Evolutionary conservation across 1,284 basidiomycete genomes (phyloP).

Genomic region (Sporisorium graminicola): DNA sequence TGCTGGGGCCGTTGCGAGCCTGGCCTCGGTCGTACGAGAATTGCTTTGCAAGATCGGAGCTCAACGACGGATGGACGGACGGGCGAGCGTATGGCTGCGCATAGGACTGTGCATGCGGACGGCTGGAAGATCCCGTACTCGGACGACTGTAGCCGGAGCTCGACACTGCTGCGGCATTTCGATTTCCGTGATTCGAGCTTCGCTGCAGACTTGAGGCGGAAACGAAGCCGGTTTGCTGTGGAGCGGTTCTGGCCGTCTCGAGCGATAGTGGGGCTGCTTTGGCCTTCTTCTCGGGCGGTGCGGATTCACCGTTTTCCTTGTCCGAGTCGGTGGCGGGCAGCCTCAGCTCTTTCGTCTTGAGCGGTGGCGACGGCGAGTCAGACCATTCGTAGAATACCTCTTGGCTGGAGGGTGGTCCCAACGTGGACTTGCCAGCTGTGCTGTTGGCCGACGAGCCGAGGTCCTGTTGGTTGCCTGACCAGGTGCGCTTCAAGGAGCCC

Average conservation of each 20-base stretch:
- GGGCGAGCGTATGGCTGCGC: background rate
- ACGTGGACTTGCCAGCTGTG: constrained; percentile 3
- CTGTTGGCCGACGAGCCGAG: constrained; percentile 31
- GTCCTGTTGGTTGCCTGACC: constrained; percentile 56
- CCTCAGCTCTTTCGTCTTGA: background rate
- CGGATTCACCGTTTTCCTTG: constrained; percentile 32
- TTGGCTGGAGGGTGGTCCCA: constrained; percentile 23
- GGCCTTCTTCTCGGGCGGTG: constrained; percentile 22
- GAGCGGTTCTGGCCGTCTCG: background rate
- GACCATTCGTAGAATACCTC: constrained; percentile 50
- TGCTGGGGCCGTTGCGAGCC: background rate
- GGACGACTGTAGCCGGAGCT: constrained; percentile 1
- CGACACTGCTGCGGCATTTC: constrained; percentile 3
- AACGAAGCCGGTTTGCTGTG: constrained; percentile 16
- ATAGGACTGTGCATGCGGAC: background rate
- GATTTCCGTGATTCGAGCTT: constrained; percentile 5
- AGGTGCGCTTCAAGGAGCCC: constrained; percentile 43
- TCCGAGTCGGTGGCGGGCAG: constrained; percentile 22
- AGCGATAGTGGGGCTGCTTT: background rate
- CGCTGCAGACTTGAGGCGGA: constrained; percentile 18
- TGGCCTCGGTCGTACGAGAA: constrained; percentile 30
- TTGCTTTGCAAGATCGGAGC: constrained; percentile 23
- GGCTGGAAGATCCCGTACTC: background rate
- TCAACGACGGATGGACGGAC: constrained; percentile 17
- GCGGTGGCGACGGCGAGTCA: constrained; percentile 42